phyloP scores from a whole-genome alignment of 495 filamentous ascomycete genomes.

The Penicillium soppii region DNA sequence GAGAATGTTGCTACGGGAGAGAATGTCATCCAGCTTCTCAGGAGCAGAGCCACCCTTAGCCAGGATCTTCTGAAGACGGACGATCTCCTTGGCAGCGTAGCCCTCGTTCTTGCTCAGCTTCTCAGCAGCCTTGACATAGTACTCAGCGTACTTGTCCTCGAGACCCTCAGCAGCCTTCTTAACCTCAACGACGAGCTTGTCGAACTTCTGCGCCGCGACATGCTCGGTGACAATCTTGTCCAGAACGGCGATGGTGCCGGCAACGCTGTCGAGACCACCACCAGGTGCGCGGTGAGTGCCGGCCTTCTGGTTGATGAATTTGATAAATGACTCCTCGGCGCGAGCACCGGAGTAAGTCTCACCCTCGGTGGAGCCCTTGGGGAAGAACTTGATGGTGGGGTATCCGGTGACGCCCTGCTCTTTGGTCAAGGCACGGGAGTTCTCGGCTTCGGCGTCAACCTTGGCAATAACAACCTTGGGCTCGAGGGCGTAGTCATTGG shows the following conservation, averaged over 20 bases:
- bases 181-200: constrained; percentile 60
- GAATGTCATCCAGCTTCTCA: constrained; percentile 86
- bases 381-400: constrained; percentile 98
- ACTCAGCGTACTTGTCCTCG: constrained; percentile 83
- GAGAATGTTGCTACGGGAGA: constrained; percentile 84
- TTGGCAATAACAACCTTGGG: constrained; percentile 81
- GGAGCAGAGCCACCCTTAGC: constrained; percentile 82
- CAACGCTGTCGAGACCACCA: constrained; percentile 74
- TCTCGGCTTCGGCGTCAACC: constrained; percentile 87
- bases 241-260: constrained; percentile 77
- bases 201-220: constrained; percentile 50
- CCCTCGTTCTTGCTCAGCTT: constrained; percentile 75
- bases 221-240: constrained; percentile 72
- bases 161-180: constrained; percentile 66
- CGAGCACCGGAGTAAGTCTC: constrained; percentile 76
- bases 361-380: constrained; percentile 75
- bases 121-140: constrained; percentile 87
- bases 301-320: constrained; percentile 84
- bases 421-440: constrained; percentile 71
- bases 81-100: constrained; percentile 84
- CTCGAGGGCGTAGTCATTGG: constrained; percentile 78
- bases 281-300: constrained; percentile 84
- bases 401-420: constrained; percentile 80
- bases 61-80: constrained; percentile 74
- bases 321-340: constrained; percentile 70